phyloP scores from a whole-genome alignment of 169 alveolate species.

The Cryptosporidium sp. region DNA sequence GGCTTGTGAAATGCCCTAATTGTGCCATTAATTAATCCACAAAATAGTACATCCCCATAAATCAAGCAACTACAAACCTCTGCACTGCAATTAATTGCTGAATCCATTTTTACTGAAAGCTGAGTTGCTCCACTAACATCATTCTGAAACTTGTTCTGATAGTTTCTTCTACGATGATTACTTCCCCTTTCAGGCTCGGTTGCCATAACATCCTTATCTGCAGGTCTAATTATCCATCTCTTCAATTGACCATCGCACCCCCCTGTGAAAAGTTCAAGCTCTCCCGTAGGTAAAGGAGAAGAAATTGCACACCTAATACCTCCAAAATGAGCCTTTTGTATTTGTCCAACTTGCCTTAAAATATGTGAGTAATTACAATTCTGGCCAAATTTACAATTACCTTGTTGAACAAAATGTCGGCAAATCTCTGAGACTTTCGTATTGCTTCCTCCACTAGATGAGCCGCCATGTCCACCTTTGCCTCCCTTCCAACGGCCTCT shows the following conservation, averaged over 20 bases:
- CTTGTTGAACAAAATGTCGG: slow-evolving; percentile 73
- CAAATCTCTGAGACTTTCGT: slow-evolving; percentile 65
- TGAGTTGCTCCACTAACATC: slow-evolving; percentile 71
- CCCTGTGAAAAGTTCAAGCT: slow-evolving; percentile 68
- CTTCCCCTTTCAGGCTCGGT: background rate
- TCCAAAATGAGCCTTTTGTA: slow-evolving; percentile 63
- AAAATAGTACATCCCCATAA: slow-evolving; percentile 71
- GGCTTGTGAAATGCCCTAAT: slow-evolving; percentile 74
- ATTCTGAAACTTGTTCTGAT: slow-evolving; percentile 47
- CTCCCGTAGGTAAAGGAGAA: slow-evolving; percentile 71
- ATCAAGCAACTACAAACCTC: slow-evolving; percentile 76
- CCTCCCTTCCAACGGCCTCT: slow-evolving; percentile 77
- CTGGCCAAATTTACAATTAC: slow-evolving; percentile 64
- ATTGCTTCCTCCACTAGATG: slow-evolving; percentile 47
- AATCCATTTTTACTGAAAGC: slow-evolving; percentile 64
- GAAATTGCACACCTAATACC: slow-evolving; percentile 76
- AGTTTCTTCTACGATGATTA: slow-evolving; percentile 40
- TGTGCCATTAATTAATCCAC: slow-evolving; percentile 70
- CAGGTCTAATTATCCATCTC: slow-evolving; percentile 69
- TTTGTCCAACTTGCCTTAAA: slow-evolving; percentile 65
- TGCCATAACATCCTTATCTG: slow-evolving; percentile 21
- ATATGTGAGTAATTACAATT: slow-evolving; percentile 67
- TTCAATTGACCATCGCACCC: slow-evolving; percentile 74
- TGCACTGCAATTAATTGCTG: slow-evolving; percentile 60
- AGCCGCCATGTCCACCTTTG: slow-evolving; percentile 37